Conservation (phyloP, 78 protist species). For the Tieghemostelium lacteum region DNA sequence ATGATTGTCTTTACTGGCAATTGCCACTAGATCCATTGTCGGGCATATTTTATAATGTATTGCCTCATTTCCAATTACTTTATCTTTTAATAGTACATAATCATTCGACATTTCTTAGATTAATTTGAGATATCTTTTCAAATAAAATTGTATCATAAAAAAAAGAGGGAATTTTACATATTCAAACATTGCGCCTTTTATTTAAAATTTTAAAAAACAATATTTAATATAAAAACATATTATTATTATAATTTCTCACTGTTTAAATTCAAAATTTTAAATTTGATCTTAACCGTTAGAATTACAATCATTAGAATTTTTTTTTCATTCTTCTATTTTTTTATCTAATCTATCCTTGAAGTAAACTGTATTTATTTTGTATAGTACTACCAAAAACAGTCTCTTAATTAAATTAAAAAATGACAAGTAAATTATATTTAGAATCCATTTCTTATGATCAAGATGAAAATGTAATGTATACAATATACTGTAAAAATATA, state of each 20-base stretch:
- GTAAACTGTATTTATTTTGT: background rate
- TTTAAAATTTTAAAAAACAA: background rate
- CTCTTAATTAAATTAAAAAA: background rate
- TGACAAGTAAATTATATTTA: slow-evolving; percentile 43
- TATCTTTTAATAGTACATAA: slow-evolving; percentile 54
- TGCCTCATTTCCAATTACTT: slow-evolving; percentile 8
- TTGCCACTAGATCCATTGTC: slow-evolving; percentile 46
- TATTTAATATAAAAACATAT: too few relatives aligned
- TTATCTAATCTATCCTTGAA: background rate
- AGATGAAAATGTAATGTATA: slow-evolving; percentile 12
- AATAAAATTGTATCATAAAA: background rate
- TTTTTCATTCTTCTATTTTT: too few relatives aligned
- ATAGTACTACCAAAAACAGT: background rate
- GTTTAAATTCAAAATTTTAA: too few relatives aligned
- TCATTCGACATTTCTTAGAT: background rate
- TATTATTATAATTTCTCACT: too few relatives aligned
- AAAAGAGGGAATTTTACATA: background rate
- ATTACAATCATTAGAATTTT: too few relatives aligned
- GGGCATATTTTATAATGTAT: slow-evolving; percentile 13
- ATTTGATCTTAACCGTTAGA: too few relatives aligned
- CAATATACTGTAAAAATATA: too few relatives aligned
- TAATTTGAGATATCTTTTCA: too few relatives aligned
- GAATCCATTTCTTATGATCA: slow-evolving; percentile 63
- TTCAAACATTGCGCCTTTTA: background rate
- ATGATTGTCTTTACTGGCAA: background rate